Percentiles rank a stretch among this genome's conserved stretches.
phyloP scores from a whole-genome alignment of 257 asterid genomes.

The Knoxia roxburghii region DNA sequence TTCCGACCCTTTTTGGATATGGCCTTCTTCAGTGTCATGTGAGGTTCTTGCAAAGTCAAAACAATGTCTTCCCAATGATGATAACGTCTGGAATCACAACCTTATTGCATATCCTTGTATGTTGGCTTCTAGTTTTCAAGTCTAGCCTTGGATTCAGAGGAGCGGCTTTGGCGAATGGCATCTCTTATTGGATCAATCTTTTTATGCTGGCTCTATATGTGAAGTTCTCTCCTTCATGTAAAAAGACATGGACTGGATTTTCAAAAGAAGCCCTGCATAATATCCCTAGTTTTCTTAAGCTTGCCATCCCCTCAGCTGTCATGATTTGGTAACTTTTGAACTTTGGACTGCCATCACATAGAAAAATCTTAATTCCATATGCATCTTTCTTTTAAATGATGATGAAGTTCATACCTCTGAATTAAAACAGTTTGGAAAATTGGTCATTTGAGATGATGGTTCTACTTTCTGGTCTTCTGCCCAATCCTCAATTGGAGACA shows the following conservation, averaged over 20 bases:
- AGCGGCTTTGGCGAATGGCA: slow-evolving; percentile 58
- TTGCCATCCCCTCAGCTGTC: slow-evolving; percentile 80
- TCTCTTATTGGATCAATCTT: slow-evolving; percentile 68
- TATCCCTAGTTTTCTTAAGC: slow-evolving; percentile 43
- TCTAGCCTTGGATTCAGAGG: slow-evolving; percentile 62
- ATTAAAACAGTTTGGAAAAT: slow-evolving; percentile 54
- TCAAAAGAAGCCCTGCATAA: slow-evolving; percentile 55
- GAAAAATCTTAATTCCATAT: background rate
- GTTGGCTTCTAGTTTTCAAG: slow-evolving; percentile 68
- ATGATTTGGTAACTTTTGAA: slow-evolving; percentile 58
- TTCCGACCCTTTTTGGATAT: slow-evolving; percentile 59
- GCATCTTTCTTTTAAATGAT: background rate
- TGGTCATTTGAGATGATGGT: slow-evolving; percentile 95
- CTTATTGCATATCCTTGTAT: slow-evolving; percentile 37
- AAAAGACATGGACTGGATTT: slow-evolving; percentile 64
- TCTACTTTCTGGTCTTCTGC: slow-evolving; percentile 84
- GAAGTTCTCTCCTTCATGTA: slow-evolving; percentile 55
- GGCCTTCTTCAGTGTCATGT: slow-evolving; percentile 70
- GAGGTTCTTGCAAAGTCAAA: slow-evolving; percentile 74
- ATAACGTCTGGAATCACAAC: slow-evolving; percentile 57
- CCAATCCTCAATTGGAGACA: slow-evolving; percentile 76
- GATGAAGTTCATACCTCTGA: background rate
- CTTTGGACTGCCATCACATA: background rate
- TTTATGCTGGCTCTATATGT: slow-evolving; percentile 44
- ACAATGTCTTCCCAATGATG: slow-evolving; percentile 80